Percentiles rank a stretch among this genome's conserved stretches.
Evolutionary conservation across 192 early-diverging fungal genomes (phyloP).

Genomic region (Coemansia sp.): DNA sequence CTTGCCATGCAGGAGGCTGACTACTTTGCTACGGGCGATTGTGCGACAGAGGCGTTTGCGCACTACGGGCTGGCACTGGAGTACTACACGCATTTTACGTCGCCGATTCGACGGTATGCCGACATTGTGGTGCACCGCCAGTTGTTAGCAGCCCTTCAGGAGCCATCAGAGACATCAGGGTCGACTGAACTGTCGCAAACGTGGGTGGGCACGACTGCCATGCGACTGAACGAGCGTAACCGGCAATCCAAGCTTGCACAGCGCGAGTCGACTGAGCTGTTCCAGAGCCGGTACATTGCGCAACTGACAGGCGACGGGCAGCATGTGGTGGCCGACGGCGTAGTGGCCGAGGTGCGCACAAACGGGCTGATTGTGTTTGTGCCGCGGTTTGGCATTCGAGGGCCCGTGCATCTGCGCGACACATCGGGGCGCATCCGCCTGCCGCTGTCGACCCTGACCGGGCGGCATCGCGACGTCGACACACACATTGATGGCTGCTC

Average conservation of each 20-base stretch:
- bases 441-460: slow-evolving; percentile 62
- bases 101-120: slow-evolving; percentile 78
- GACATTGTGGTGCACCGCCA: slow-evolving; percentile 78
- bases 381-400: slow-evolving; percentile 64
- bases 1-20: slow-evolving; percentile 73
- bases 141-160: slow-evolving; percentile 56
- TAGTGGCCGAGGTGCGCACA: slow-evolving; percentile 70
- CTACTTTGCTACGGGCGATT: slow-evolving; percentile 66
- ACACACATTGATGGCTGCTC: slow-evolving; percentile 55
- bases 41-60: slow-evolving; percentile 45
- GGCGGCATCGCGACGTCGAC: slow-evolving; percentile 42
- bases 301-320: slow-evolving; percentile 50
- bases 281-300: slow-evolving; percentile 68
- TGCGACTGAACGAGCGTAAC: slow-evolving; percentile 67
- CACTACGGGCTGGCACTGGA: slow-evolving; percentile 77
- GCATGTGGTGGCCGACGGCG: slow-evolving; percentile 60
- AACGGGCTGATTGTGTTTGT: slow-evolving; percentile 60
- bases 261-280: slow-evolving; percentile 76
- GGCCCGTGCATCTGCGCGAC: slow-evolving; percentile 68
- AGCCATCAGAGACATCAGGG: not conserved
- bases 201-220: slow-evolving; percentile 42
- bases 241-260: slow-evolving; percentile 75
- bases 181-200: slow-evolving; percentile 7
- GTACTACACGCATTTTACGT: slow-evolving; percentile 82
- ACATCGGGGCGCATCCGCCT: slow-evolving; percentile 56